These are phyloP conservation scores for Mycena metata DNA, from an alignment of 768 basidiomycete species.

Conservation along the genomic window DNA sequence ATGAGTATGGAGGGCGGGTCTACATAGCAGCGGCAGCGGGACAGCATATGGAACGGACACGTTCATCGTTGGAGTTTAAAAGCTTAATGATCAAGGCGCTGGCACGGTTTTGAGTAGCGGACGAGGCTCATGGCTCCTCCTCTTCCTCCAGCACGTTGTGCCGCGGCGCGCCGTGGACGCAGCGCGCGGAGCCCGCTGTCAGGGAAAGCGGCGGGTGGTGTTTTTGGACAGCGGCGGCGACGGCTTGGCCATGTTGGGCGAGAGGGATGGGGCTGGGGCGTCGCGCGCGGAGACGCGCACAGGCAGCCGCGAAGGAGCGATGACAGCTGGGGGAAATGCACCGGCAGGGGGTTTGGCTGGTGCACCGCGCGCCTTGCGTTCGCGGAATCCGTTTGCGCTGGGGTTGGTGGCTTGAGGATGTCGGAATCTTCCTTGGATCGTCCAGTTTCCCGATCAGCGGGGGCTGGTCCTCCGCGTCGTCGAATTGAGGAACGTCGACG, in stretches of 20 bases:
- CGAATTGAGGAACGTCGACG: constrained; percentile 21
- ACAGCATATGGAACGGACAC: constrained; percentile 17
- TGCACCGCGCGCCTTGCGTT: constrained; percentile 69
- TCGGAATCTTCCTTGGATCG: constrained; percentile 16
- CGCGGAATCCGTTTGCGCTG: constrained; percentile 66
- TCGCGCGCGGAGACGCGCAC: constrained; percentile 43
- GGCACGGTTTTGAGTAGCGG: constrained; percentile 16
- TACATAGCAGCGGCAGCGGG: constrained; percentile 13
- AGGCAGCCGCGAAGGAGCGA: constrained; percentile 56
- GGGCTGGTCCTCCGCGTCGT: constrained; percentile 12
- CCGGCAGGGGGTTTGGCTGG: constrained; percentile 45
- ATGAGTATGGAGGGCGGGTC: background rate
- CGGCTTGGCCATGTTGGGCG: background rate
- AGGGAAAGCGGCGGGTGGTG: constrained; percentile 50
- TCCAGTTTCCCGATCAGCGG: constrained; percentile 1
- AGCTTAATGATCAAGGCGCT: constrained; percentile 16
- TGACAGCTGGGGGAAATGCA: constrained; percentile 25
- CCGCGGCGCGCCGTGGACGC: constrained; percentile 87
- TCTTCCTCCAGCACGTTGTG: constrained; percentile 90
- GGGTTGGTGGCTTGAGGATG: constrained; percentile 20
- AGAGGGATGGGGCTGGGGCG: background rate
- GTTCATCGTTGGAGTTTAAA: constrained; percentile 22
- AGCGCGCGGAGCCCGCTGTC: constrained; percentile 74
- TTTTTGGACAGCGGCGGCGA: constrained; percentile 42
- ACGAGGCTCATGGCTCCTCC: constrained; percentile 57